Evolutionary conservation across 306 rosid genomes (phyloP), one percentile per base, ranked within the genome.

Genomic region (Lablab purpureus): DNA sequence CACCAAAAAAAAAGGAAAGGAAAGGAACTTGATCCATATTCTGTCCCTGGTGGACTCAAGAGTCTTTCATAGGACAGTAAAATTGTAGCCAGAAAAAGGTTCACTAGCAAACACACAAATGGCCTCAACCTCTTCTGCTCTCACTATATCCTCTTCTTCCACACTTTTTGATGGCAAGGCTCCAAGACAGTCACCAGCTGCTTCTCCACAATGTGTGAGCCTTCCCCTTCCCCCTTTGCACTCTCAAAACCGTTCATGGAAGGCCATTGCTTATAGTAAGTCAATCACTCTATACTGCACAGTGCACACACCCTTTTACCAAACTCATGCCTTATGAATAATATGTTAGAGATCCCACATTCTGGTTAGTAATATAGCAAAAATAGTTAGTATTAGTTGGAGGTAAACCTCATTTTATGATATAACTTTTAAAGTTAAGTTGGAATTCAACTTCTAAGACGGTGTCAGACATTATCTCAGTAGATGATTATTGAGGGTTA

Each of bases 71-170:
- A 67, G 73, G 67, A 73, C 56, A 63, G 62, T 54, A 41, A 69
- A 63, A 67, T 32, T 27, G 49, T 25, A 60, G 2, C 25, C 85
- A 71, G 41, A 59, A 75, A 28, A 67, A 55, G 14, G 52, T 81
- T 80, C 66, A 71, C n/a, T 27, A 72, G 69, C 74, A 83, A 88
- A 46, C 27, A 69, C 54, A 14, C 25, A 71, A 77, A 82, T 93
- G 97, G 98, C 97, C 73, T 84, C 92, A 70, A 81, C 90, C 79
- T 90, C 97, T 56, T 84, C 97, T 63, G 76, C 97, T 76, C 87
- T 91, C 32, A 68, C 93, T 10, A 73, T 91, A 86, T 91, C 97
- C 36, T 90, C 94, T 78, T 89, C 96, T 14, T 85, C 94, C 64
- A 74, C 91, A 73, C 76, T 87, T 23, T 17, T 89, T 68, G 97